These are phyloP conservation scores for Cicer yamashitae DNA, from an alignment of 306 rosid species.

Conservation along the genomic window DNA sequence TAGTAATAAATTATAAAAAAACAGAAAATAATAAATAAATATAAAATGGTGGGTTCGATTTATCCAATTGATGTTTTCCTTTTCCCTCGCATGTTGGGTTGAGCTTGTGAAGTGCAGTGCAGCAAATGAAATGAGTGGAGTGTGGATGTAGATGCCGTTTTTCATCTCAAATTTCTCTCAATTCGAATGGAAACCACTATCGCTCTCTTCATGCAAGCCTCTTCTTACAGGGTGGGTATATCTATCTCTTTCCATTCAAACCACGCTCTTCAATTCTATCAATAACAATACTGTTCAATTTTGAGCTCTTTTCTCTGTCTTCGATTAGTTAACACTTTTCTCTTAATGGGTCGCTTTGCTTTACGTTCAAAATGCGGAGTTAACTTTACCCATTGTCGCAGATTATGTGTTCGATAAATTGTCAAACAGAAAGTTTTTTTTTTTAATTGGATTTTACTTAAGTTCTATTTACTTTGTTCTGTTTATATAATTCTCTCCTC, in stretches of 20 bases:
- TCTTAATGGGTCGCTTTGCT: slow-evolving; percentile 27
- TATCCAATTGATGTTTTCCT: background rate
- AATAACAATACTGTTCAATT: background rate
- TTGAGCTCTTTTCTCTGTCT: background rate
- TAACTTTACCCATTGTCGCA: slow-evolving; percentile 3
- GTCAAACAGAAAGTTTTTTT: slow-evolving; percentile 37
- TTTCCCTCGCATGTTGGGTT: slow-evolving; percentile 28
- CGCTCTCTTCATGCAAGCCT: slow-evolving; percentile 56
- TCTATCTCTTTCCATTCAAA: background rate
- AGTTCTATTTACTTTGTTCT: background rate
- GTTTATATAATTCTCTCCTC: background rate
- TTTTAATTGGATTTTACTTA: background rate
- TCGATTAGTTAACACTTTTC: background rate
- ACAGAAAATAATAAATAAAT: background rate
- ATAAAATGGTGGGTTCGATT: background rate
- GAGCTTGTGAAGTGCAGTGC: background rate
- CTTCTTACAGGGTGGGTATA: slow-evolving; percentile 63
- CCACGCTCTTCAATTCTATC: background rate
- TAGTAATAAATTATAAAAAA: background rate
- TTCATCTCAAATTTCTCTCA: slow-evolving; percentile 62
- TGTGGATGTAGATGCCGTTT: slow-evolving; percentile 44
- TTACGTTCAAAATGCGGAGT: background rate
- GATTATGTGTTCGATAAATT: slow-evolving; percentile 51
- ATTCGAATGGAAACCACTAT: slow-evolving; percentile 56
- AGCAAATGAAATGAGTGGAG: slow-evolving; percentile 19